Evolutionary conservation across 495 filamentous ascomycete genomes (phyloP), one percentile per base, ranked within the genome.

Genomic region (Rusavskia elegans): DNA sequence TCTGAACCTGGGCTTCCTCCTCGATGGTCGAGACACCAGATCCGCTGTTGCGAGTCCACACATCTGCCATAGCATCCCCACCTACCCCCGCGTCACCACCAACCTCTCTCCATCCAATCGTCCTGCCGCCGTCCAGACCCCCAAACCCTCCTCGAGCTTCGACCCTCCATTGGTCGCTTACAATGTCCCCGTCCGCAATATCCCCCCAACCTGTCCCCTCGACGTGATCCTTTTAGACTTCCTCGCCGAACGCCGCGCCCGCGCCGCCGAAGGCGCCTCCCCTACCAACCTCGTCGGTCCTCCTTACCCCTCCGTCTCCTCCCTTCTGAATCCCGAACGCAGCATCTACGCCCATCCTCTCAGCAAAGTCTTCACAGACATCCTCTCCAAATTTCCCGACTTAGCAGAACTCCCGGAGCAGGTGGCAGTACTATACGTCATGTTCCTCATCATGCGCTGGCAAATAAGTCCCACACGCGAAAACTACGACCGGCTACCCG

Each of bases 361-460:
- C 2, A 88, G 84, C 19, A 85, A 83, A 56, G 78, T 92, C 9
- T 84, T 90, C 59, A 88, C 83, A 23, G 86, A 90, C 62, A 85
- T 92, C 53, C 69, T 90, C 1, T 68, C 76, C 38, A 81, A 78
- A 21, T 89, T 90, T 55, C 84, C 86, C 0, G 78, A 80, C 53
- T 73, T 93, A 8, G 67, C 66, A 13, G 66, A 66, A 2, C 71
- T 89, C 0, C 86, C 87, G 5, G 87, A 89, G 62, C 80, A 84
- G 57, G 77, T 89, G 3, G 85, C 79, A 17, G 75, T 88, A 6
- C 70, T 90, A n/a, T 59, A 83, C 57, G 65, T 76, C 60, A 90
- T 89, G 85, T 90, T 89, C 63, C 74, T 87, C 9, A 60, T 86
- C 48, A 86, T 89, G 82, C 80, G 86, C 2, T 93, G 85, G 85